Evolutionary conservation across 805 yeast species (phyloP), one percentile per base, ranked within the genome.

Genomic region (Yarrowia sp.): DNA sequence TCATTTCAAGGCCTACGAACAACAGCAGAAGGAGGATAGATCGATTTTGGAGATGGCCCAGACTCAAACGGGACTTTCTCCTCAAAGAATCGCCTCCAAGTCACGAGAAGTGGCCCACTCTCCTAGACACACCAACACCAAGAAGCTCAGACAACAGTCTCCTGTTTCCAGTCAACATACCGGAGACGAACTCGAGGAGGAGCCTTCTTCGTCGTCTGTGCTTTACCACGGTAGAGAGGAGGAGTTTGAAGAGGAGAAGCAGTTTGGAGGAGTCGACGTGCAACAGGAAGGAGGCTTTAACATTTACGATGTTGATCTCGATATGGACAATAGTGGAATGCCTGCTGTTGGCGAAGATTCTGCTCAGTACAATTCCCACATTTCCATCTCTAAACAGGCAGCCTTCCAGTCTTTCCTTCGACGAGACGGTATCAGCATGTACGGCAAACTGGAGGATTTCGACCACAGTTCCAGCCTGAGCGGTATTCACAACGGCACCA

Each of bases 381-480:
- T 56, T 8, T 42, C 47, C 24, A 42, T 42, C 1, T 56, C 63
- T 13, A 9, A 19, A 15, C 44, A 56, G 39, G 47, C 47, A 1
- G 24, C 14, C 2, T 56, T 56, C 63, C 47, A 56, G 30, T 56
- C 63, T 17, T 56, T 56, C 24, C 49, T 56, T 3, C 42, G 39
- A 6, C 30, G 43, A 40, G 63, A 42, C 2, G 49, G 39, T 5
- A n/a, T 49, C 38, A 17, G 47, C 38, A 56, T 56, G 63, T 56
- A 56, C 34, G 63, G 63, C 49, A 56, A 56, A 49, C 39, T 56
- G 20, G 49, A 56, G 40, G 63, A 56, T 24, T 56, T 14, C 12
- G 49, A 56, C 6, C 63, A 24, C 36, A 56, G 30, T 24, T 24
- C 30, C 49, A 44, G 49, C 19, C 30, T 44, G 9, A 44, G 49